phyloP scores from a whole-genome alignment of 441 rosid genomes.

The Metrosideros polymorpha region DNA sequence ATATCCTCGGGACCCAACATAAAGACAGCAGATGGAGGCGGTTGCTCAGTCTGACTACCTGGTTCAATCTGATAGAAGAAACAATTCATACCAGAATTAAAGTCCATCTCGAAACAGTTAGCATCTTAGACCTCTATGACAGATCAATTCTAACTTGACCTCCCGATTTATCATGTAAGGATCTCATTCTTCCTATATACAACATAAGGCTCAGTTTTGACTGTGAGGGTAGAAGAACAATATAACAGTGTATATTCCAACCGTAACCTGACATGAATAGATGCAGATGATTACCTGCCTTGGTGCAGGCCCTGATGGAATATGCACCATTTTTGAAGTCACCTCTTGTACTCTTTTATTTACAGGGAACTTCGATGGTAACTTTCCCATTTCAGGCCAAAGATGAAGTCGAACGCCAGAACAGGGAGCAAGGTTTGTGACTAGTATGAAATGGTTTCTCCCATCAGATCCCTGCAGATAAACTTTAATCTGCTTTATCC shows the following conservation, averaged over 20 bases:
- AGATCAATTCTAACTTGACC: neutral
- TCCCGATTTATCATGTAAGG: neutral
- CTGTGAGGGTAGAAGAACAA: neutral
- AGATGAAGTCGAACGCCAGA: constrained; percentile 88
- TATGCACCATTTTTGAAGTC: constrained; percentile 90
- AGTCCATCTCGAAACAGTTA: neutral
- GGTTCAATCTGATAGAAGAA: constrained; percentile 70
- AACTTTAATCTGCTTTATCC: constrained; percentile 11
- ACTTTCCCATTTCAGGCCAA: constrained; percentile 77
- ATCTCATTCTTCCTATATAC: neutral
- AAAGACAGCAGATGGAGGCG: constrained; percentile 90
- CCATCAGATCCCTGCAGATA: constrained; percentile 65
- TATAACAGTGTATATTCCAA: neutral
- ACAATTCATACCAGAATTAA: constrained; percentile 4
- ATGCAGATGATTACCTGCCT: constrained; percentile 56
- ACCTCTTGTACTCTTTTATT: constrained; percentile 64
- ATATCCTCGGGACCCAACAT: constrained; percentile 65
- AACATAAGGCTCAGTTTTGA: neutral
- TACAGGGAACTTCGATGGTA: constrained; percentile 40
- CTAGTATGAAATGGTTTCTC: constrained; percentile 77
- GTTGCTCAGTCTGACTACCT: constrained; percentile 98
- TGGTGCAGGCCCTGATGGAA: constrained; percentile 92
- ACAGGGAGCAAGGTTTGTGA: constrained; percentile 93
- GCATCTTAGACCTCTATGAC: neutral
- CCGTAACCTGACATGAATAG: neutral